These are phyloP conservation scores for Fusarium sp. DNA, from an alignment of 2,329 filamentous ascomycete species.

Conservation along the genomic window DNA sequence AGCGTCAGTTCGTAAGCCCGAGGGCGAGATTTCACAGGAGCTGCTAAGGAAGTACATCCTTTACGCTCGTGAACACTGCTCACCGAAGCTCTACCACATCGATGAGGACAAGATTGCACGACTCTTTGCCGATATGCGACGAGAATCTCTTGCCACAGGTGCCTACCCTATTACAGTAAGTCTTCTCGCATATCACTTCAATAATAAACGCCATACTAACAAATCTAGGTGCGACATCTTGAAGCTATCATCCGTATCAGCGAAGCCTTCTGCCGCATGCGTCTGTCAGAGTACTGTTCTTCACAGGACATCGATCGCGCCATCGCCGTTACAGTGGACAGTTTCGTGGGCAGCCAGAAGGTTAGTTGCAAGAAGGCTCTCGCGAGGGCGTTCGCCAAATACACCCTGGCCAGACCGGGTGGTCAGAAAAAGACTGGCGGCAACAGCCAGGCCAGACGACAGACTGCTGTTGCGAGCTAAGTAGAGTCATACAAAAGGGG, in stretches of 20 bases:
- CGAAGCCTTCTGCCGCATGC: conserved; percentile 97
- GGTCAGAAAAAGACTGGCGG: conserved; percentile 42
- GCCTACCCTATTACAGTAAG: conserved; percentile 98
- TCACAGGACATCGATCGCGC: conserved; percentile 93
- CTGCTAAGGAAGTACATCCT: conserved; percentile 96
- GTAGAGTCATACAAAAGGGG: background rate
- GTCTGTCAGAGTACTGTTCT: conserved; percentile 94
- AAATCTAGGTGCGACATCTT: conserved; percentile 86
- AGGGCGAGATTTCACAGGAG: conserved; percentile 88
- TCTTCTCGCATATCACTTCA: conserved; percentile 33
- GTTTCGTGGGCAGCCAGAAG: conserved; percentile 96
- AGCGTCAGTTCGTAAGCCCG: conserved; percentile 45
- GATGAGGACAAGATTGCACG: conserved; percentile 97
- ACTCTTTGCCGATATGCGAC: conserved; percentile 94
- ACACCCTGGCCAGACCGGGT: conserved; percentile 72
- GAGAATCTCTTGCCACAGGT: conserved; percentile 91
- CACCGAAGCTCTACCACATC: conserved; percentile 95
- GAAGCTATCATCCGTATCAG: conserved; percentile 97
- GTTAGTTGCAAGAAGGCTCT: conserved; percentile 97
- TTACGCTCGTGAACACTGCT: conserved; percentile 89
- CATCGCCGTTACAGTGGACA: conserved; percentile 96
- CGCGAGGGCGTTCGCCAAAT: conserved; percentile 95
- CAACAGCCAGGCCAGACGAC: conserved; percentile 46
- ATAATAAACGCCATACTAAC: conserved; percentile 21
- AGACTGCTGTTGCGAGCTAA: conserved; percentile 49